A percentile compares a stretch with the other conserved stretches of the same genome.
These are phyloP conservation scores for Alternaria sp. DNA, from an alignment of 2,329 filamentous ascomycete species.

Conservation along the genomic window DNA sequence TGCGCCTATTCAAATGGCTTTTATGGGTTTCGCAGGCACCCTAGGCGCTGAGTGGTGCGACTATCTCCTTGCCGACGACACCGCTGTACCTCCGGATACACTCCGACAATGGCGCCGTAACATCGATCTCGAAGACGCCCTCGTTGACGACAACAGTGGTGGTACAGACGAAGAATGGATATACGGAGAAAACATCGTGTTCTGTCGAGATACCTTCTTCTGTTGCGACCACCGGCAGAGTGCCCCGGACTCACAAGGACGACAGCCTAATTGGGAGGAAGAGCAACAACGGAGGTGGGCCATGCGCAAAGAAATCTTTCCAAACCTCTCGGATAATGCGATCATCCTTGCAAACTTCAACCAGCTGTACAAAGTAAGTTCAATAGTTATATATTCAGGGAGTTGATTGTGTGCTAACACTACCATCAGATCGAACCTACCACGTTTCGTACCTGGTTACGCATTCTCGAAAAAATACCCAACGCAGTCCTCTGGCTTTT, in stretches of 20 bases:
- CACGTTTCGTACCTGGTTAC: slow-evolving; percentile 93
- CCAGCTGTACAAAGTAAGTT: slow-evolving; percentile 90
- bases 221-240: slow-evolving; percentile 97
- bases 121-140: slow-evolving; percentile 72
- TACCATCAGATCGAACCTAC: slow-evolving; percentile 87
- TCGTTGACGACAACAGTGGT: slow-evolving; percentile 70
- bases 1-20: slow-evolving; percentile 97
- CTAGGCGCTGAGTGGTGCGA: slow-evolving; percentile 98
- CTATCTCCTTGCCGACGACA: slow-evolving; percentile 90
- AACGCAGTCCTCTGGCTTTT: slow-evolving; percentile 94
- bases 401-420: slow-evolving; percentile 22
- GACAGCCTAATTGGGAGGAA: slow-evolving; percentile 76
- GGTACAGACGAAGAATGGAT: slow-evolving; percentile 82
- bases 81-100: slow-evolving; percentile 82
- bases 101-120: slow-evolving; percentile 82
- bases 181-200: slow-evolving; percentile 96
- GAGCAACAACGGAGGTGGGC: slow-evolving; percentile 84
- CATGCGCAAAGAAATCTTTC: slow-evolving; percentile 94
- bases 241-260: slow-evolving; percentile 73
- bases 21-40: slow-evolving; percentile 98
- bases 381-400: not conserved
- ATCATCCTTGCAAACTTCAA: slow-evolving; percentile 98
- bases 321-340: slow-evolving; percentile 77
- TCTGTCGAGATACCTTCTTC: slow-evolving; percentile 94
- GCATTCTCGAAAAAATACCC: slow-evolving; percentile 83